phyloP scores from a whole-genome alignment of 2,329 filamentous ascomycete genomes.

The Endothia cerciana region DNA sequence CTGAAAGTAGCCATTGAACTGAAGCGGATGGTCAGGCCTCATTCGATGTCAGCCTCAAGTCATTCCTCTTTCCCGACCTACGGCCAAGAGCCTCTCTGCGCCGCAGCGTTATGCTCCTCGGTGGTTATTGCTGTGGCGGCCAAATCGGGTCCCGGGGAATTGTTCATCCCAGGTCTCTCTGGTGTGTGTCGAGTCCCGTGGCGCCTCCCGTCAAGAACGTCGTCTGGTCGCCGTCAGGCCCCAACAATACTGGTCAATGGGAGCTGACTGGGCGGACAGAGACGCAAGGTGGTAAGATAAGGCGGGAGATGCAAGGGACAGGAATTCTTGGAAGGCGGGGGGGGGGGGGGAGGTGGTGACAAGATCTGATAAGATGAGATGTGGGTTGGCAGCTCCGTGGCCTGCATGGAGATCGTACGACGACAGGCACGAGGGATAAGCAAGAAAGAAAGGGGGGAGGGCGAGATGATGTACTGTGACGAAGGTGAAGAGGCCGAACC shows the following conservation, averaged over 20 bases:
- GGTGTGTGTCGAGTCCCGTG: background rate
- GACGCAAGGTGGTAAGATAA: background rate
- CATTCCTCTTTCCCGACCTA: background rate
- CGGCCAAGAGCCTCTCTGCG: background rate
- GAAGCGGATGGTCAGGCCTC: background rate
- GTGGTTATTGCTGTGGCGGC: background rate
- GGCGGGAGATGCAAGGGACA: background rate
- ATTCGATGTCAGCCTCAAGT: background rate
- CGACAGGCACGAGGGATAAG: background rate
- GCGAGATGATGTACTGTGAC: conserved; percentile 13
- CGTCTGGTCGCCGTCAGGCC: background rate
- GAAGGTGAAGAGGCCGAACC: background rate
- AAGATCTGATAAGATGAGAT: conserved; percentile 9
- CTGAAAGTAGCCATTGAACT: conserved; percentile 16
- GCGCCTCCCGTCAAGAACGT: background rate
- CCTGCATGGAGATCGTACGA: conserved; percentile 5
- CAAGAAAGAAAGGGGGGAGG: background rate
- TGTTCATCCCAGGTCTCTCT: background rate
- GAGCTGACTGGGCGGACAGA: background rate
- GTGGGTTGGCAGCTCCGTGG: conserved; percentile 1
- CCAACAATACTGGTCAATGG: background rate
- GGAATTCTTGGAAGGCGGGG: background rate
- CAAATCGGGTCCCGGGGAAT: background rate
- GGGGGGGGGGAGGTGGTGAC: too few species aligned
- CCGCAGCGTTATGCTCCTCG: background rate